Evolutionary conservation across 164 flowering plant species (phyloP).

Genomic region (Annona cherimola): DNA sequence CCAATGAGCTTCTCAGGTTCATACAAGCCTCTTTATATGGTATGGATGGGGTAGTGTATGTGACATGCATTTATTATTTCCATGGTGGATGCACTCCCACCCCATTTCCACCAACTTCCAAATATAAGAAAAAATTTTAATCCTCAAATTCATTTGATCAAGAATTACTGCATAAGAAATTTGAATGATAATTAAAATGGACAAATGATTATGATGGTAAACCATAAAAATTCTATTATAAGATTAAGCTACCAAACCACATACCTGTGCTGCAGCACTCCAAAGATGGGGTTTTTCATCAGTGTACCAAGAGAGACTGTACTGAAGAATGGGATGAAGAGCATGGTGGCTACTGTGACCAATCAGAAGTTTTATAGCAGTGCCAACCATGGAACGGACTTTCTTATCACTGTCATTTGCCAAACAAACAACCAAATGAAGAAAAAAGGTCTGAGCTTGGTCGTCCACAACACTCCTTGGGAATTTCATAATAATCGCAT

Average conservation of each 20-base stretch:
- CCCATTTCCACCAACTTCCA: too few relatives aligned
- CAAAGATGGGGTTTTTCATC: constrained; percentile 43
- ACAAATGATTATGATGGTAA: too few relatives aligned
- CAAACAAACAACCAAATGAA: constrained; percentile 58
- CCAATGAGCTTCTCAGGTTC: too few relatives aligned
- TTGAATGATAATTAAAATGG: not conserved
- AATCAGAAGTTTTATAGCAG: constrained; percentile 56
- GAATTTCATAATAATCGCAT: constrained; percentile 58
- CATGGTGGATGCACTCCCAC: too few relatives aligned
- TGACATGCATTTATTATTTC: too few relatives aligned
- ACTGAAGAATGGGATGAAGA: constrained; percentile 43
- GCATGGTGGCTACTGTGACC: constrained; percentile 43
- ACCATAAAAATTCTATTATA: too few relatives aligned
- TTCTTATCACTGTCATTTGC: constrained; percentile 65
- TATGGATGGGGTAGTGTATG: too few relatives aligned
- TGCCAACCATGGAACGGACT: constrained; percentile 64
- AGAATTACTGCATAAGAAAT: not conserved
- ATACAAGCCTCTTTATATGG: too few relatives aligned
- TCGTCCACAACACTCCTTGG: constrained; percentile 44
- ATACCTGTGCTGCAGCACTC: constrained; percentile 88
- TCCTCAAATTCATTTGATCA: not conserved
- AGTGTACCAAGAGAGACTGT: constrained; percentile 61
- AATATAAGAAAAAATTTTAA: too few relatives aligned
- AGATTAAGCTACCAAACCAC: not conserved
- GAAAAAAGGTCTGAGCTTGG: constrained; percentile 46